Evolutionary conservation across 2,329 filamentous ascomycete genomes (phyloP).

Genomic region (Mycogone perniciosa): DNA sequence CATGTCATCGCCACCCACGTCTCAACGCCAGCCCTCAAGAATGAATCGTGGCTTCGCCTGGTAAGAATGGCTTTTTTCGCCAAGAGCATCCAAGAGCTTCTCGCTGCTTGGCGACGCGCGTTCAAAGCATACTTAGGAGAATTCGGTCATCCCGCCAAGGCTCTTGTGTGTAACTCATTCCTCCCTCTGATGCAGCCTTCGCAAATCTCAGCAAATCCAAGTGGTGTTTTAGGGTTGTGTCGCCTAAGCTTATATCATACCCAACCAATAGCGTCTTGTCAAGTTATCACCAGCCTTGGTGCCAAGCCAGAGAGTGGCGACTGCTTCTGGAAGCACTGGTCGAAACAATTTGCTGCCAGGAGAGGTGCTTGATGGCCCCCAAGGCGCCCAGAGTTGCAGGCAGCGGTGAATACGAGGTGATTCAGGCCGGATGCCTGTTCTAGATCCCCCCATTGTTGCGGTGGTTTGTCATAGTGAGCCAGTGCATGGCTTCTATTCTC

Average conservation of each 20-base stretch:
- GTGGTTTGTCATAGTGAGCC: too few relatives aligned
- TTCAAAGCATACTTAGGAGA: not conserved
- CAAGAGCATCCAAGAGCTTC: not conserved
- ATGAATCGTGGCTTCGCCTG: too few relatives aligned
- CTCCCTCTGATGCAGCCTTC: not conserved
- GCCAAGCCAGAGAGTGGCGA: not conserved
- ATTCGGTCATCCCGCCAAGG: constrained; percentile 1
- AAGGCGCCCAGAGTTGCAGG: too few relatives aligned
- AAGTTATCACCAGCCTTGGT: not conserved
- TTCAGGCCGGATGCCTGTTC: too few relatives aligned
- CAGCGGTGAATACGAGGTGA: too few relatives aligned
- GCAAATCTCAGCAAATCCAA: not conserved
- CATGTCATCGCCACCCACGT: too few relatives aligned
- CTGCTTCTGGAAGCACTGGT: not conserved
- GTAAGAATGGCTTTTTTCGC: too few relatives aligned
- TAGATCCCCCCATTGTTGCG: too few relatives aligned
- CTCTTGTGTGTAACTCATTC: not conserved
- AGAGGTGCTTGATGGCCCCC: too few relatives aligned
- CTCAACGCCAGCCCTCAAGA: not conserved
- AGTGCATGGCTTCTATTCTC: too few relatives aligned
- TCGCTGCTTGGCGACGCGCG: constrained; percentile 7
- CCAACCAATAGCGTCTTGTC: not conserved
- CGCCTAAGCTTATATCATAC: not conserved
- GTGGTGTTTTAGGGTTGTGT: constrained; percentile 2
- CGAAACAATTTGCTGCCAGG: too few relatives aligned